Evolutionary conservation across 2,329 filamentous ascomycete species (phyloP).

Genomic region (Ophiostoma novo-ulmi): DNA sequence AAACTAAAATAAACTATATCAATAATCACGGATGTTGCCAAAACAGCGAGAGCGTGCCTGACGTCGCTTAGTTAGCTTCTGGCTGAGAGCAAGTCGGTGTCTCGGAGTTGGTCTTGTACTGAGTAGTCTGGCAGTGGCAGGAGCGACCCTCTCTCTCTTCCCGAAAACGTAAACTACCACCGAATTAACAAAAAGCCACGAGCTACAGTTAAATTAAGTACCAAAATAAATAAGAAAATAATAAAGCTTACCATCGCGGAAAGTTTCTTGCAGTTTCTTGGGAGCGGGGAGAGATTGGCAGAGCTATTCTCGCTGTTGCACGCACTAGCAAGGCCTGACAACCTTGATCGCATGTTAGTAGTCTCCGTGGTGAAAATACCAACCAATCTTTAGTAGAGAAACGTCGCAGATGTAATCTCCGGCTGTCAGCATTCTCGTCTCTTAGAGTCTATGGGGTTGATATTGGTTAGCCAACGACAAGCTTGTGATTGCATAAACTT

Average conservation of each 20-base stretch:
- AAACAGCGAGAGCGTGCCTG: conserved; percentile 9
- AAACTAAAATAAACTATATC: not conserved
- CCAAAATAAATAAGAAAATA: not conserved
- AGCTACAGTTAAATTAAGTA: not conserved
- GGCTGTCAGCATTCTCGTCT: not conserved
- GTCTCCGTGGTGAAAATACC: not conserved
- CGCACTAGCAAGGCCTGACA: not conserved
- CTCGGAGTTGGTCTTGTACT: not conserved
- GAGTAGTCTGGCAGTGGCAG: not conserved
- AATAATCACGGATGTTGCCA: conserved; percentile 5
- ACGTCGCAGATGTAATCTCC: not conserved
- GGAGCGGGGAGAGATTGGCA: not conserved
- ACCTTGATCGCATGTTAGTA: not conserved
- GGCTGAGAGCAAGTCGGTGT: not conserved
- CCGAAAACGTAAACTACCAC: not conserved
- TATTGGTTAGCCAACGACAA: too few relatives aligned
- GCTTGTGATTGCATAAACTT: not conserved
- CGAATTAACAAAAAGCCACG: not conserved
- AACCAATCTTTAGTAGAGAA: not conserved
- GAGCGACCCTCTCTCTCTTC: not conserved
- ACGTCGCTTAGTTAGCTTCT: not conserved
- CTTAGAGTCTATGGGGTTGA: too few relatives aligned
- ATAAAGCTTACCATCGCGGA: not conserved
- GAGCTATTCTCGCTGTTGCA: not conserved
- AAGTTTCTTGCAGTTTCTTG: not conserved